phyloP scores from a whole-genome alignment of 768 basidiomycete species.

The Suillus fuscotomentosus region DNA sequence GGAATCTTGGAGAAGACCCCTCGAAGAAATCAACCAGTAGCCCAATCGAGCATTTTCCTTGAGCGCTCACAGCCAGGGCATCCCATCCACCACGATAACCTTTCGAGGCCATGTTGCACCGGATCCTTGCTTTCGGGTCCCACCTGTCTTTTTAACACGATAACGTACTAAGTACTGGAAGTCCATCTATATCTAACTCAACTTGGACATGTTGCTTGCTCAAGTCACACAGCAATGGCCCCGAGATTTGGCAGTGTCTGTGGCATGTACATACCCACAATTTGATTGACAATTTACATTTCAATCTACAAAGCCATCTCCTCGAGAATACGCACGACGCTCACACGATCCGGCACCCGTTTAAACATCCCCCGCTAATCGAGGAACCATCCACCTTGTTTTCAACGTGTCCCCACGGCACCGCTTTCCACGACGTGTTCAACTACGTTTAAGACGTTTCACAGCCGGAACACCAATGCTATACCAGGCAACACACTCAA shows the following conservation, averaged over 20 bases:
- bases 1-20: not conserved
- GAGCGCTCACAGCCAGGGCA: conserved; percentile 25
- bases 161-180: conserved; percentile 23
- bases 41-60: conserved; percentile 14
- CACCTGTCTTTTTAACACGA: conserved; percentile 18
- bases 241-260: conserved; percentile 30
- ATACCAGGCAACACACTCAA: not conserved
- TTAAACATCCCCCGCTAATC: conserved; percentile 9
- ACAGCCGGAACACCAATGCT: not conserved
- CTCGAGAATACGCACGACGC: not conserved
- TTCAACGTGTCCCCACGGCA: not conserved
- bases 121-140: conserved; percentile 21
- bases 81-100: conserved; percentile 29
- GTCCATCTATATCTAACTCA: conserved; percentile 30
- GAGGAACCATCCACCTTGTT: not conserved
- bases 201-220: conserved; percentile 29
- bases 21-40: not conserved
- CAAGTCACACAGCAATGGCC: conserved; percentile 29
- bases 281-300: not conserved
- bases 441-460: not conserved
- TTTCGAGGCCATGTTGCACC: conserved; percentile 30
- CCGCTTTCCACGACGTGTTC: conserved; percentile 21
- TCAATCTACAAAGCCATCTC: not conserved
- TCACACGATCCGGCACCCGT: conserved; percentile 10
- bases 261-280: conserved; percentile 7